A percentile compares a stretch with the other conserved stretches of the same genome.
These are phyloP conservation scores for Coniochaeta sp. DNA, from an alignment of 2,329 filamentous ascomycete species.

Conservation along the genomic window DNA sequence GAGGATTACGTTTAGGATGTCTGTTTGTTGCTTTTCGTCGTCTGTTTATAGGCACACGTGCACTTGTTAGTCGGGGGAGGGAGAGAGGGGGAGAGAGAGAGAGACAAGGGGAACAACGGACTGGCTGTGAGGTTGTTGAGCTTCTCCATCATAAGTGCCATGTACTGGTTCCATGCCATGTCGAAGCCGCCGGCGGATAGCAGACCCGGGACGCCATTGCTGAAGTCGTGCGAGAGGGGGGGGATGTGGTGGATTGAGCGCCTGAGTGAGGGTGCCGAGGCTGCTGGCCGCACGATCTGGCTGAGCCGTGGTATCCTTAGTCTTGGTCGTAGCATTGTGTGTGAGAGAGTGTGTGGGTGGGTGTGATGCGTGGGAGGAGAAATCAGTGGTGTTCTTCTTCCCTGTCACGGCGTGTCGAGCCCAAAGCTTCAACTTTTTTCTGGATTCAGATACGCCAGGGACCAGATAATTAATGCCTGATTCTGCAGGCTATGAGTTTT, in stretches of 20 bases:
- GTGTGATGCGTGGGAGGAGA: neutral
- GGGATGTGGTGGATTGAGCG: conserved; percentile 29
- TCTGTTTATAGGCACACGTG: conserved; percentile 35
- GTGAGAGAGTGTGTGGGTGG: neutral
- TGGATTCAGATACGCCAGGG: neutral
- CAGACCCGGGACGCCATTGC: conserved; percentile 57
- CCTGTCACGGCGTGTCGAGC: neutral
- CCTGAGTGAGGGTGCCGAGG: conserved; percentile 16
- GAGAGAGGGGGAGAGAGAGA: neutral
- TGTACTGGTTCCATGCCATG: conserved; percentile 78
- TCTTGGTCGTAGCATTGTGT: conserved; percentile 1
- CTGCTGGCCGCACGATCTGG: neutral
- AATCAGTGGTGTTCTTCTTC: neutral
- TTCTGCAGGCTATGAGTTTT: neutral
- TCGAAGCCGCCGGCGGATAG: conserved; percentile 63
- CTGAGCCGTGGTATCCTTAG: conserved; percentile 2
- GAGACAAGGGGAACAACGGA: conserved; percentile 28
- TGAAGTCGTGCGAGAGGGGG: conserved; percentile 30
- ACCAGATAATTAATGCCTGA: neutral
- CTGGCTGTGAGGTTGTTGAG: conserved; percentile 69
- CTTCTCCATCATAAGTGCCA: conserved; percentile 63
- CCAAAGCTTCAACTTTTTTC: conserved; percentile 3
- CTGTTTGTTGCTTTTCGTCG: conserved; percentile 53
- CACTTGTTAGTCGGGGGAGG: conserved; percentile 7
- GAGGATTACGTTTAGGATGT: conserved; percentile 61